These are phyloP conservation scores for Teratosphaeria nubilosa DNA, from an alignment of 2,329 filamentous ascomycete genomes.

Conservation along the genomic window DNA sequence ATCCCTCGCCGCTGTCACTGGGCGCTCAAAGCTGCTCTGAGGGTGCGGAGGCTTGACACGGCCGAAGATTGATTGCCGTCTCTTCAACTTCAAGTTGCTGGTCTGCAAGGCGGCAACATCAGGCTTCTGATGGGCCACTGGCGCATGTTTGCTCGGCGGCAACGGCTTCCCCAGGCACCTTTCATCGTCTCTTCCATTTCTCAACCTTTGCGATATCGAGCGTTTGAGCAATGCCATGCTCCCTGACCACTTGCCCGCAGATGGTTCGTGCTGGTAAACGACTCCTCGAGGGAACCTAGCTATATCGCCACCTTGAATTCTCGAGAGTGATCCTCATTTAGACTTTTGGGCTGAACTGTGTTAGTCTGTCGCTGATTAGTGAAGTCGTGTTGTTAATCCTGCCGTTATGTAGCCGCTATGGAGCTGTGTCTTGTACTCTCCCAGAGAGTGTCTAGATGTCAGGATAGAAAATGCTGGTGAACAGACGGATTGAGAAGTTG, in stretches of 20 bases:
- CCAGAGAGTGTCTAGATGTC: neutral
- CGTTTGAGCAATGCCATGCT: conserved; percentile 5
- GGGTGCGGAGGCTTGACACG: conserved; percentile 2
- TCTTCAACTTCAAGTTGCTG: neutral
- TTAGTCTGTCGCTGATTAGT: neutral
- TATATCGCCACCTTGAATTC: neutral
- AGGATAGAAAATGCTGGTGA: neutral
- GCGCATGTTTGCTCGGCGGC: neutral
- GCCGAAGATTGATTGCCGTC: conserved; percentile 3
- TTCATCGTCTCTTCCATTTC: neutral
- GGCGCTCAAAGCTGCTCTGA: neutral
- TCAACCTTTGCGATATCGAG: conserved; percentile 3
- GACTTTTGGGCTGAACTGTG: neutral
- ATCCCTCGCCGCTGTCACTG: neutral
- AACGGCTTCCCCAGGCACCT: neutral
- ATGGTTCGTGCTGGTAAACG: neutral
- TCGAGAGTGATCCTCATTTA: neutral
- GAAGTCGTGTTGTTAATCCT: neutral
- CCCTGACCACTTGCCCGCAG: neutral
- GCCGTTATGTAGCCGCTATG: neutral
- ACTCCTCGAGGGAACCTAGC: neutral
- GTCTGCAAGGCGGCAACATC: neutral
- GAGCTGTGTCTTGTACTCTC: neutral
- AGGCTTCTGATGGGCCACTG: neutral
- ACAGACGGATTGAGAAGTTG: neutral